These are phyloP conservation scores for Diaporthe sp. DNA, from an alignment of 2,329 filamentous ascomycete genomes.

Conservation along the genomic window DNA sequence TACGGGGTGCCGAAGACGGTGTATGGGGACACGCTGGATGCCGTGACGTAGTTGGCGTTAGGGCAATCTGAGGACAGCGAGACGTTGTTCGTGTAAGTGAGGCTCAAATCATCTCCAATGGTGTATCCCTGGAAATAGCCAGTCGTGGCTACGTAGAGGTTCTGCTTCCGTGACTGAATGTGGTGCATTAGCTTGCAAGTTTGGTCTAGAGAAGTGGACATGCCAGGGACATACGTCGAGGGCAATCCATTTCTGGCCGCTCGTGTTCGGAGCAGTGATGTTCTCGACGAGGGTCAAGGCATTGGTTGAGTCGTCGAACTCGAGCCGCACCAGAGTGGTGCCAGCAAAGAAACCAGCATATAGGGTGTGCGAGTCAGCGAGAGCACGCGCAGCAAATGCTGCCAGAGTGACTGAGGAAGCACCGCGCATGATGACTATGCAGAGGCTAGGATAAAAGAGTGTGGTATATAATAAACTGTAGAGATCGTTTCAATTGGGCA, in stretches of 20 bases:
- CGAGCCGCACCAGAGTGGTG: slow-evolving; percentile 45
- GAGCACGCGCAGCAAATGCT: slow-evolving; percentile 18
- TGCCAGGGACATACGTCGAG: slow-evolving; percentile 42
- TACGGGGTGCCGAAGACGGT: slow-evolving; percentile 45
- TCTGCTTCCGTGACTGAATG: slow-evolving; percentile 9
- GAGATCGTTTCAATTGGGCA: background rate
- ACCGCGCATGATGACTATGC: background rate
- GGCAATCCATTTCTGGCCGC: slow-evolving; percentile 43
- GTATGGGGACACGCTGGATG: slow-evolving; percentile 40
- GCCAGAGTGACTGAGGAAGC: slow-evolving; percentile 2
- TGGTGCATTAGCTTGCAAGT: slow-evolving; percentile 33
- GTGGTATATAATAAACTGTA: background rate
- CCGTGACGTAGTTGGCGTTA: slow-evolving; percentile 43
- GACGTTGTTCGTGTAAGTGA: slow-evolving; percentile 42
- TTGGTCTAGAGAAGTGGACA: background rate
- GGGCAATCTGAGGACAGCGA: slow-evolving; percentile 39
- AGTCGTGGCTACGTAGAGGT: slow-evolving; percentile 43
- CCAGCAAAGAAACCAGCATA: slow-evolving; percentile 31
- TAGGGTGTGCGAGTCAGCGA: slow-evolving; percentile 25
- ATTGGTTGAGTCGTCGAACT: slow-evolving; percentile 49
- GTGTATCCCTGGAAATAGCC: slow-evolving; percentile 43
- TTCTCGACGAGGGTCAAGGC: slow-evolving; percentile 45
- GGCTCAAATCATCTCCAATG: slow-evolving; percentile 39
- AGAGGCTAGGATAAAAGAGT: background rate
- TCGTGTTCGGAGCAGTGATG: slow-evolving; percentile 41